Evolutionary conservation across 441 rosid species (phyloP).

Genomic region (Adansonia grandidieri): DNA sequence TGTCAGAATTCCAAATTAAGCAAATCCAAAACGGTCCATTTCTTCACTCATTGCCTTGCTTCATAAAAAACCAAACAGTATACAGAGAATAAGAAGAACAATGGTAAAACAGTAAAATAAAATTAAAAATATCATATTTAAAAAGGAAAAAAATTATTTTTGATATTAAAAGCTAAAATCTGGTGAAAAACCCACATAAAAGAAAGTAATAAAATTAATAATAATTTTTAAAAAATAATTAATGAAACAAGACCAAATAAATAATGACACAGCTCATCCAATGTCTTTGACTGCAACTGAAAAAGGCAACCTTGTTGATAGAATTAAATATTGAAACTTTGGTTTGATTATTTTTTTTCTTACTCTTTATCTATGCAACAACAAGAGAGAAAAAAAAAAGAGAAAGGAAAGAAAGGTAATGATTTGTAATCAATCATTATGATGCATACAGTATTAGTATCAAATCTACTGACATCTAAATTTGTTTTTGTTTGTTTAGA

Average conservation of each 20-base stretch:
- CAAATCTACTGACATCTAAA: slow-evolving; percentile 13
- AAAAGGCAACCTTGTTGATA: not conserved
- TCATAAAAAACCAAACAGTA: not conserved
- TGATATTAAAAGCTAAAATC: not conserved
- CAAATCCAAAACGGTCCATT: not conserved
- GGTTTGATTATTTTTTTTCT: not conserved
- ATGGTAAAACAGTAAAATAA: not conserved
- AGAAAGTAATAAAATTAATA: not conserved
- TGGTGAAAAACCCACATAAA: not conserved
- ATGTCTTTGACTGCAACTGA: slow-evolving; percentile 12
- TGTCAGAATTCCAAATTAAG: slow-evolving; percentile 18
- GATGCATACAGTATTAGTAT: slow-evolving; percentile 17
- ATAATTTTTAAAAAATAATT: not conserved
- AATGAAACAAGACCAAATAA: not conserved
- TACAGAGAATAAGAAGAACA: too few species aligned
- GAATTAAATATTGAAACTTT: slow-evolving; percentile 27
- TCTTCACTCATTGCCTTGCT: not conserved
- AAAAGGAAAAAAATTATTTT: not conserved
- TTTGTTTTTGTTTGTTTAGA: slow-evolving; percentile 30
- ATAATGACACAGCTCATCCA: not conserved
- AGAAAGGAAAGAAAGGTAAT: slow-evolving; percentile 19
- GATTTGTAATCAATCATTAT: slow-evolving; percentile 23
- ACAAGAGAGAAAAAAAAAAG: not conserved
- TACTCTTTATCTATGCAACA: not conserved
- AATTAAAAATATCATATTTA: not conserved